phyloP scores from a whole-genome alignment of 2,329 filamentous ascomycete genomes.

The Beauveria sp. region DNA sequence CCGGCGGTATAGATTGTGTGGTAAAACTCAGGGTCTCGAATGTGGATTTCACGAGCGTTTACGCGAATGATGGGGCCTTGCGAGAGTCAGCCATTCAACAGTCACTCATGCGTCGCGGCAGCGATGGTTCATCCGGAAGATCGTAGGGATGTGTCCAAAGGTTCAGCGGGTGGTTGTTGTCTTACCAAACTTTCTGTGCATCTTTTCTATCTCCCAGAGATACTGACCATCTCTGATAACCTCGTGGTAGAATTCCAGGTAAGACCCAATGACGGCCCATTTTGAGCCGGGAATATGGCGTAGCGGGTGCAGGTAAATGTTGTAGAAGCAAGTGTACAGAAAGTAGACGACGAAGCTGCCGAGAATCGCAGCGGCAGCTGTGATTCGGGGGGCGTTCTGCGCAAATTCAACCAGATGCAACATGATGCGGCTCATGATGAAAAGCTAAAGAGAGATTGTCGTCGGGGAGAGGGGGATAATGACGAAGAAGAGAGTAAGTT shows the following conservation, averaged over 20 bases:
- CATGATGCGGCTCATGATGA: neutral
- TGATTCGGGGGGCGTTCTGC: neutral
- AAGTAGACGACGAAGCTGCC: neutral
- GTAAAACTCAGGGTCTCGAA: slow-evolving; percentile 19
- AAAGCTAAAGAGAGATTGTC: no score
- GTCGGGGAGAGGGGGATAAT: no score
- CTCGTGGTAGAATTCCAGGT: slow-evolving; percentile 5
- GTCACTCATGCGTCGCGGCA: no score
- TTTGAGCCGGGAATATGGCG: slow-evolving; percentile 13
- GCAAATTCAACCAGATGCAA: neutral
- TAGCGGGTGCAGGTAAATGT: slow-evolving; percentile 11
- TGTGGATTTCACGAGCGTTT: slow-evolving; percentile 21
- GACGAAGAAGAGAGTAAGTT: no score
- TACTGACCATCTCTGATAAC: neutral
- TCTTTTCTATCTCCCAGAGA: slow-evolving; percentile 4
- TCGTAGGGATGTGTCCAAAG: no score
- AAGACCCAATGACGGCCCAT: slow-evolving; percentile 4
- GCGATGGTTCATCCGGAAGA: no score
- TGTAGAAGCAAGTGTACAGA: slow-evolving; percentile 8
- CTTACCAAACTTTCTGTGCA: slow-evolving; percentile 9
- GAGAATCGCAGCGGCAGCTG: neutral
- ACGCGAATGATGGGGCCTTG: slow-evolving; percentile 23
- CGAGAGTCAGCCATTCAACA: no score
- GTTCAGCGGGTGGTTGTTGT: neutral
- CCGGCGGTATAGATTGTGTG: slow-evolving; percentile 14